Evolutionary conservation across 164 flowering plant species (phyloP).

Genomic region (Amborella trichopoda): DNA sequence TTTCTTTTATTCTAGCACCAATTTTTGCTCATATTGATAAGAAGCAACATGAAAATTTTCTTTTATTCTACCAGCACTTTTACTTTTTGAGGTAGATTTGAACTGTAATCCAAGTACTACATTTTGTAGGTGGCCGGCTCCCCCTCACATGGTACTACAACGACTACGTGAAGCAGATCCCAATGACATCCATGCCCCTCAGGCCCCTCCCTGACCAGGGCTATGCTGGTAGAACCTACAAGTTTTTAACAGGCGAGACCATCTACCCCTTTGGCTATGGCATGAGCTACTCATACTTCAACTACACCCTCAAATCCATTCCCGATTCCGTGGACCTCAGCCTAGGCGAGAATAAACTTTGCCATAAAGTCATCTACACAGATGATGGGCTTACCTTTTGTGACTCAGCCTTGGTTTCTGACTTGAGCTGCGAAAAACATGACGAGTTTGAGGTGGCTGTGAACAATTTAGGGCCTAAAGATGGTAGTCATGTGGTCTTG

Average conservation of each 20-base stretch:
- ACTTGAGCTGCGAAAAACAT: conserved; percentile 3
- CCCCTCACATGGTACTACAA: conserved; percentile 32
- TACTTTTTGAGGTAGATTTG: too few species aligned
- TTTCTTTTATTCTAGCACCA: too few species aligned
- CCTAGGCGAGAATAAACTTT: conserved; percentile 5
- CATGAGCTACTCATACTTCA: conserved; percentile 25
- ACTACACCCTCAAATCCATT: conserved; percentile 6
- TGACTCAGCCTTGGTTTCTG: conserved; percentile 9
- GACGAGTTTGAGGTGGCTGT: conserved; percentile 10
- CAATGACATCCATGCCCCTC: conserved; percentile 34
- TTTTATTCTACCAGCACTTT: too few species aligned
- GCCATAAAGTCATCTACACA: conserved; percentile 2
- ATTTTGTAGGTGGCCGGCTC: conserved; percentile 23
- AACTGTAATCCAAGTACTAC: neutral
- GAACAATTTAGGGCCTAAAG: conserved; percentile 5
- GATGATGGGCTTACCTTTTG: conserved; percentile 3
- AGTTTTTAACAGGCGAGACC: conserved; percentile 24
- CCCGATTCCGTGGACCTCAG: neutral
- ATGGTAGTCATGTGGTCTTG: conserved; percentile 6
- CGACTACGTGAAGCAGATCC: conserved; percentile 12
- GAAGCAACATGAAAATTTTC: too few species aligned
- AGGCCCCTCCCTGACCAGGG: conserved; percentile 14
- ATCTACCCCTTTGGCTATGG: conserved; percentile 33
- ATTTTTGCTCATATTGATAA: too few species aligned
- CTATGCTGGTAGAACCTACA: conserved; percentile 36